A percentile compares a stretch with the other conserved stretches of the same genome.
Evolutionary conservation across 2,329 filamentous ascomycete genomes (phyloP).

Genomic region (Aspergillus piperis): DNA sequence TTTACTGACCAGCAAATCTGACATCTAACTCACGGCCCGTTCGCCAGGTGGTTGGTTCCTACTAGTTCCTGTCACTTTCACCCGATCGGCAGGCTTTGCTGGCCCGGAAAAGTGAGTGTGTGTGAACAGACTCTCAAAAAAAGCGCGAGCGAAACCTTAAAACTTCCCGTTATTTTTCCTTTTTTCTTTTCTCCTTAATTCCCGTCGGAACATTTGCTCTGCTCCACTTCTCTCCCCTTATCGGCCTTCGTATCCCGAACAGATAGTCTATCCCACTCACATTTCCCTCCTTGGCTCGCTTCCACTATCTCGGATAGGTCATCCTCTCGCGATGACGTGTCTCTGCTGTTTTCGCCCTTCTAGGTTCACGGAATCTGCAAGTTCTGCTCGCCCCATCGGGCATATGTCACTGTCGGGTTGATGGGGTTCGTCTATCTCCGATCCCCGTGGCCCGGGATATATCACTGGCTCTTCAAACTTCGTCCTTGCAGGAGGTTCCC

Average conservation of each 20-base stretch:
- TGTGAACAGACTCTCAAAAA: too few relatives aligned
- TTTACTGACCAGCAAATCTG: too few relatives aligned
- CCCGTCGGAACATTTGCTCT: not conserved
- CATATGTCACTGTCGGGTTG: not conserved
- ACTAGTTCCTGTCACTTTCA: not conserved
- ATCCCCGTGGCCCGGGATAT: not conserved
- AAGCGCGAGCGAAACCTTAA: not conserved
- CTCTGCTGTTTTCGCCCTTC: too few relatives aligned
- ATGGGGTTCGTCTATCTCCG: not conserved
- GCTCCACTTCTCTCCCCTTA: not conserved
- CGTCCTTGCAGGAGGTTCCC: not conserved
- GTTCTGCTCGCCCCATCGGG: constrained; percentile 1
- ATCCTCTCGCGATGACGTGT: not conserved
- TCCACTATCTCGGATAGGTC: not conserved
- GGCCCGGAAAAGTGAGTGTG: not conserved
- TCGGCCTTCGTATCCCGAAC: too few relatives aligned
- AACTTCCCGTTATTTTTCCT: not conserved
- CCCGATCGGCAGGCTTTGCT: constrained; percentile 5
- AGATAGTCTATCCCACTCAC: too few relatives aligned
- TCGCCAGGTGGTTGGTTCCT: not conserved
- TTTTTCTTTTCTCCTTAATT: not conserved
- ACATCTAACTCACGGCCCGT: too few relatives aligned
- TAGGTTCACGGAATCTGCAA: not conserved
- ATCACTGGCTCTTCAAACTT: not conserved
- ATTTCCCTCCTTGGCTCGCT: not conserved